Evolutionary conservation across 2,329 filamentous ascomycete genomes (phyloP).

Genomic region (Didymella glomerata): DNA sequence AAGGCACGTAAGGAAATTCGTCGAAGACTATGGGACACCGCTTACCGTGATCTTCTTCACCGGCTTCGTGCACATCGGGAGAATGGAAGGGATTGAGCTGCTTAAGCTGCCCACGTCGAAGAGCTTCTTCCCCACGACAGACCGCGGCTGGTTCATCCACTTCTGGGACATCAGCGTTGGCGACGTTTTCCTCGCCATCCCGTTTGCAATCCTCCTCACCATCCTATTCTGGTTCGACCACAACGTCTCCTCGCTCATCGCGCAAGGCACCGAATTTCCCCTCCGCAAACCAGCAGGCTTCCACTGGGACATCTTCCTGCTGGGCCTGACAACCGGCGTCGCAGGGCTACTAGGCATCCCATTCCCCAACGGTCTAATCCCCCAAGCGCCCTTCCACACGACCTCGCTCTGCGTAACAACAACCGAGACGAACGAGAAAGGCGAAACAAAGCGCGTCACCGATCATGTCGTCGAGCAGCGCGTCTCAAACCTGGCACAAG

Average conservation of each 20-base stretch:
- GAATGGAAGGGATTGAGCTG: constrained; percentile 75
- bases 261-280: constrained; percentile 65
- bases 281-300: constrained; percentile 67
- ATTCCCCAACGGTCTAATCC: constrained; percentile 67
- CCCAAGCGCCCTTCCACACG: constrained; percentile 68
- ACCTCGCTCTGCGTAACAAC: constrained; percentile 58
- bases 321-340: constrained; percentile 65
- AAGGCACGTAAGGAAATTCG: constrained; percentile 78
- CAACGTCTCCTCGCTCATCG: constrained; percentile 68
- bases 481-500: constrained; percentile 64
- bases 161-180: constrained; percentile 80
- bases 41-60: constrained; percentile 77
- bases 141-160: constrained; percentile 77
- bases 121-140: constrained; percentile 79
- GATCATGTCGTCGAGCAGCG: constrained; percentile 62
- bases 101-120: constrained; percentile 77
- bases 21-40: constrained; percentile 90
- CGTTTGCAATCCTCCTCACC: constrained; percentile 83
- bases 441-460: constrained; percentile 54
- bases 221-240: constrained; percentile 91
- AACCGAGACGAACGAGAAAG: constrained; percentile 54
- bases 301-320: constrained; percentile 68
- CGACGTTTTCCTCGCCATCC: constrained; percentile 84
- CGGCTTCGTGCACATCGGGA: constrained; percentile 85
- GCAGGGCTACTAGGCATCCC: constrained; percentile 65